Evolutionary conservation across 1,139 yeast genomes (phyloP), one percentile per base, ranked within the genome.

Genomic region (Petasospora fabianii): DNA sequence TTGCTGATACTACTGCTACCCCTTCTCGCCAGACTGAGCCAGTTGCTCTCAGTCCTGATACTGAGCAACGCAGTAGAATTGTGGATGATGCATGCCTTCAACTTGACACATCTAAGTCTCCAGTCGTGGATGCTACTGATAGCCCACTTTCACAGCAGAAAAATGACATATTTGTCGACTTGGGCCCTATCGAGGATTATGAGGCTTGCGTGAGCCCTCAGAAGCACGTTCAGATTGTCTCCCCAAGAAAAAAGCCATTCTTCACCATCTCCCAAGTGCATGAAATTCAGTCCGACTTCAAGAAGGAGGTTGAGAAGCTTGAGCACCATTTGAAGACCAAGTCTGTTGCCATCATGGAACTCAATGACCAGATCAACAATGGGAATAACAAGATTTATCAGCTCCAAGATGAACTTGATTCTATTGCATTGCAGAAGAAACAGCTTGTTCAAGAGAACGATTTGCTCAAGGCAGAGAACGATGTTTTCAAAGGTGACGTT

Each of bases 211-310:
- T 34, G 10, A 42, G 43, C 24, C 45, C 48, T 12, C 36, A 47
- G 24, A 43, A 43, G 24, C 46, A 31, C 12, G 11, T 36, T 0
- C 40, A 22, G 7, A 14, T 32, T 12, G 16, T 47, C 28, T 33
- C 50, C 10, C 58, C 56, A 22, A 53, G 41, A 35, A 53, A 48
- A 35, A 54, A 47, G 35, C 61, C 62, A 9, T 46, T 53, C 17
- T 58, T 57, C 41, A 47, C 60, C 5, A 48, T 56, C 19, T 27
- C 44, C 4, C 66, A 73, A 47, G 73, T 79, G 53, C 74, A 74
- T 56, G 68, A 71, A 49, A 69, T 77, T 54, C 75, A 73, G 59
- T 56, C 69, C 34, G 80, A 75, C 32, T 75, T 73, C 53, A 79
- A 77, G 49, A 73, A 62, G 16, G 78, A 77, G 55, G 71, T 69